Percentiles rank a stretch among this genome's conserved stretches.
Evolutionary conservation across 768 basidiomycete genomes (phyloP).

Genomic region (Serendipita sp.): DNA sequence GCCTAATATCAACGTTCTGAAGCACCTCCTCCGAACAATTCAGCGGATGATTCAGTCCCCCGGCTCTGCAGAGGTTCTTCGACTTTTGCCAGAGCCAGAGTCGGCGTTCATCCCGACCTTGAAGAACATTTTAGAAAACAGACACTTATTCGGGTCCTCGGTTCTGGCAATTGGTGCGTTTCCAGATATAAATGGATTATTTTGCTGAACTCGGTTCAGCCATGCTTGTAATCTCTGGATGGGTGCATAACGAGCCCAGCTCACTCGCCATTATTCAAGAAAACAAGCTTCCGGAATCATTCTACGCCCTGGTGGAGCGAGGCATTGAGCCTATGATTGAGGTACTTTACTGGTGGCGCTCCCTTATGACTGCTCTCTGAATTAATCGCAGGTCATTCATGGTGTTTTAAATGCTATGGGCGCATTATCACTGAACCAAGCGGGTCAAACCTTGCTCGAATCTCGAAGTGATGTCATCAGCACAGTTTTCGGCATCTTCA

Average conservation of each 20-base stretch:
- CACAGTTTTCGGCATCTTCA: slow-evolving; percentile 72
- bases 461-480: slow-evolving; percentile 70
- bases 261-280: slow-evolving; percentile 89
- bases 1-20: slow-evolving; percentile 46
- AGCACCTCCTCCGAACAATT: slow-evolving; percentile 79
- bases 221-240: slow-evolving; percentile 90
- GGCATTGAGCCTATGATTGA: slow-evolving; percentile 81
- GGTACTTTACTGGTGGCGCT: slow-evolving; percentile 25
- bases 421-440: slow-evolving; percentile 85
- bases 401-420: slow-evolving; percentile 91
- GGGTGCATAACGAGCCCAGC: slow-evolving; percentile 97
- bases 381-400: slow-evolving; percentile 56
- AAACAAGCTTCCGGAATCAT: slow-evolving; percentile 69
- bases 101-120: slow-evolving; percentile 68
- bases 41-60: slow-evolving; percentile 96
- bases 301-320: slow-evolving; percentile 72
- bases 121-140: slow-evolving; percentile 74
- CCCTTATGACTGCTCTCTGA: background rate
- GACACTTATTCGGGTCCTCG: slow-evolving; percentile 70
- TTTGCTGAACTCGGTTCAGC: slow-evolving; percentile 27
- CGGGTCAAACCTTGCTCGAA: slow-evolving; percentile 66
- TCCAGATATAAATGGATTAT: slow-evolving; percentile 10
- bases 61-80: slow-evolving; percentile 83
- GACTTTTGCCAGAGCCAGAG: slow-evolving; percentile 66
- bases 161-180: slow-evolving; percentile 67